phyloP scores from a whole-genome alignment of 176 grass and related monocot genomes.

The Dactylis glomerata region DNA sequence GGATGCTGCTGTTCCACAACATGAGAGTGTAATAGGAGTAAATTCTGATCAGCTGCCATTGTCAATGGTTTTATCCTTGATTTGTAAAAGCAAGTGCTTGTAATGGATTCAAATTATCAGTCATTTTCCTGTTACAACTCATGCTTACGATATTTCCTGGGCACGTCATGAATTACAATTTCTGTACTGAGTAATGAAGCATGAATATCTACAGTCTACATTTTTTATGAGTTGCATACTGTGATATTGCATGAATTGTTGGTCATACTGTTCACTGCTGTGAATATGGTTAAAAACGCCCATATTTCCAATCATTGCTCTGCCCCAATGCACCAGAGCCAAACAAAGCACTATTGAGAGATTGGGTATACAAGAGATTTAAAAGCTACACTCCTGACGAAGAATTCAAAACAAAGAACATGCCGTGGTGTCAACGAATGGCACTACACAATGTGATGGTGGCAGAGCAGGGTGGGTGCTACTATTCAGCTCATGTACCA shows the following conservation, averaged over 20 bases:
- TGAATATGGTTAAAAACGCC: background rate
- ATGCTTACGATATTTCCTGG: no score
- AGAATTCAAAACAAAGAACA: no score
- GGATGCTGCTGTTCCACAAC: no score
- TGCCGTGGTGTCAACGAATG: background rate
- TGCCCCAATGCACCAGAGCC: background rate
- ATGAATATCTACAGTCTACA: background rate
- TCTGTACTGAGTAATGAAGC: no score
- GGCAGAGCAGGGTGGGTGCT: background rate
- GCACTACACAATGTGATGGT: background rate
- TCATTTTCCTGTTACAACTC: no score
- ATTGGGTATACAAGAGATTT: background rate
- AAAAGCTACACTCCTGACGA: no score
- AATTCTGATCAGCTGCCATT: constrained; percentile 13
- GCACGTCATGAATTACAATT: no score
- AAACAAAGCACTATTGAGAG: background rate
- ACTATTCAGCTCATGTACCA: background rate
- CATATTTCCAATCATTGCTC: background rate
- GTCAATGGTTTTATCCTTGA: constrained; percentile 27
- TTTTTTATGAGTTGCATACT: background rate
- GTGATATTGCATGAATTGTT: background rate
- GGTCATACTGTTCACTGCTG: background rate
- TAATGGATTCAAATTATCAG: constrained; percentile 32
- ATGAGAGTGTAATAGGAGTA: no score
- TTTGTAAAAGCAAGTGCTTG: constrained; percentile 44